Evolutionary conservation across 352 stramenopile genomes (phyloP).

Genomic region (Phytophthora tentaculata): DNA sequence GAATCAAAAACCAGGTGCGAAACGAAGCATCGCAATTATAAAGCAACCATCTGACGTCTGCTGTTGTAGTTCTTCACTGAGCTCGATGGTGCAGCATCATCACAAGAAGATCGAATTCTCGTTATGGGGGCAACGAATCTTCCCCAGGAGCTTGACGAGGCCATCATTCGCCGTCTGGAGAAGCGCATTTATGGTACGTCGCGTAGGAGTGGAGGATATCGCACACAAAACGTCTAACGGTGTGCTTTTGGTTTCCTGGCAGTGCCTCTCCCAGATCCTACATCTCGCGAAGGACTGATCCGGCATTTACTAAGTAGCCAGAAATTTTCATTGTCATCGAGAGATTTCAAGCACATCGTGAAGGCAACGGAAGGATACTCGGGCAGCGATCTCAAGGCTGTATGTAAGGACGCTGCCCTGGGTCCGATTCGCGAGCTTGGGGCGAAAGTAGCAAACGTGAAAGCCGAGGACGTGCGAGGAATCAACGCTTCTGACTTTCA

Average conservation of each 20-base stretch:
- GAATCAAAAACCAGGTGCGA: conserved; percentile 90
- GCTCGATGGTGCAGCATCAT: conserved; percentile 80
- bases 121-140: conserved; percentile 91
- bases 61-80: conserved; percentile 85
- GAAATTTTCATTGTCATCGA: conserved; percentile 54
- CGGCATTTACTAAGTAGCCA: conserved; percentile 65
- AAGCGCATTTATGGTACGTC: conserved; percentile 89
- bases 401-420: conserved; percentile 95
- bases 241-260: not conserved
- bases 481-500: conserved; percentile 70
- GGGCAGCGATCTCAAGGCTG: conserved; percentile 90
- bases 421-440: conserved; percentile 89
- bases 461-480: conserved; percentile 63
- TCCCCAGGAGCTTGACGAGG: conserved; percentile 87
- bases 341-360: conserved; percentile 75
- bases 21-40: not conserved
- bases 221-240: not conserved
- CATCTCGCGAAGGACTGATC: conserved; percentile 61
- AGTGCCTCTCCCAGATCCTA: conserved; percentile 79
- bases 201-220: not conserved
- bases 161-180: conserved; percentile 84
- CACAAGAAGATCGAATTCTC: conserved; percentile 78
- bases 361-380: conserved; percentile 85
- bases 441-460: conserved; percentile 57
- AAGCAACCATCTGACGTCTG: not conserved